These are phyloP conservation scores for Casuarina cunninghamiana DNA, from an alignment of 306 rosid species.

Conservation along the genomic window DNA sequence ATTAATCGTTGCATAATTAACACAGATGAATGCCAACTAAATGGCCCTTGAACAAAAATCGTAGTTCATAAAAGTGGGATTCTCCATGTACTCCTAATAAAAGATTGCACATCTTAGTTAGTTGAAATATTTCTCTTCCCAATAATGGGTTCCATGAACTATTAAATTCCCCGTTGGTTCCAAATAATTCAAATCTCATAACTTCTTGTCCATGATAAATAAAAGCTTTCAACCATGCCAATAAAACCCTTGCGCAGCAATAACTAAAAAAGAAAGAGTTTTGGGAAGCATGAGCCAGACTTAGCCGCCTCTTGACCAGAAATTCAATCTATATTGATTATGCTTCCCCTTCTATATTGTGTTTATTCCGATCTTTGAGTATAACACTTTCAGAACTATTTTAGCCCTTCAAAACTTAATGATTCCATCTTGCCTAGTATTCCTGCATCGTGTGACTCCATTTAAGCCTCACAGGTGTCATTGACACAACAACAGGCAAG, in stretches of 20 bases:
- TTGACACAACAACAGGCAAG: background rate
- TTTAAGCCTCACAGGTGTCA: background rate
- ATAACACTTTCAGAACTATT: background rate
- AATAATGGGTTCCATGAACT: background rate
- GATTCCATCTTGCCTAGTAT: background rate
- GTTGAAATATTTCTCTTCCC: background rate
- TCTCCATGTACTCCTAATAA: background rate
- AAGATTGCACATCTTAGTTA: background rate
- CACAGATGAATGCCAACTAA: background rate
- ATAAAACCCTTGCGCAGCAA: background rate
- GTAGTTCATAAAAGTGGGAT: background rate
- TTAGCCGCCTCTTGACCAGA: background rate
- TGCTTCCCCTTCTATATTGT: too few relatives aligned
- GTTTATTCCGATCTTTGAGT: too few relatives aligned
- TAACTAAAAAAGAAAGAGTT: background rate
- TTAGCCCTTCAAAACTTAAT: background rate
- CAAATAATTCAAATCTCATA: background rate
- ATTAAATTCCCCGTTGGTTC: background rate
- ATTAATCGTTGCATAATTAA: background rate
- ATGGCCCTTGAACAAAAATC: background rate
- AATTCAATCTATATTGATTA: too few relatives aligned
- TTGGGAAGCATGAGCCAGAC: background rate
- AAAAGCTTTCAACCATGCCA: background rate
- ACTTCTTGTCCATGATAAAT: background rate
- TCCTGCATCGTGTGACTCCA: background rate